Base-by-base conservation (phyloP, 345 rosid species). In the Zanthoxylum bungeanum region DNA sequence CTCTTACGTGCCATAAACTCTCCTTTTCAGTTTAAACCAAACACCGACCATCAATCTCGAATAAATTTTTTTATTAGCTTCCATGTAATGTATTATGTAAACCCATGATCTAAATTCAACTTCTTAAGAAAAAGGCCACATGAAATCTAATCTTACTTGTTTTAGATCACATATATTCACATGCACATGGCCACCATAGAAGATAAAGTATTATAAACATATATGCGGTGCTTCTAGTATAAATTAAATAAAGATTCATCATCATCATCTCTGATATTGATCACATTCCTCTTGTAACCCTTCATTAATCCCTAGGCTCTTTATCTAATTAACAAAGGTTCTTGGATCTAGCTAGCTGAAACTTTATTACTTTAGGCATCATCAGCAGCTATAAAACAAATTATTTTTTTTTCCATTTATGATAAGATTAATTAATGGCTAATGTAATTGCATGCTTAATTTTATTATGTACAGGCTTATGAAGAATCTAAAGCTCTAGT, bases 401-500 rank as follows among this genome's bases (percentile, higher is more conserved):
- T n/a, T n/a, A n/a, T n/a, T n/a, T n/a, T n/a, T n/a, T n/a, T n/a
- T n/a, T n/a, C n/a, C n/a, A n/a, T n/a, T n/a, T n/a, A n/a, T n/a
- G n/a, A n/a, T 31, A 17, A 30, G 2, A 58, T 7, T 30, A 9
- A 30, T 0, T 14, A 56, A 28, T 56, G 36, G 31, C 21, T 58
- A 19, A 5, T 56, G 21, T n/a, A n/a, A n/a, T 7, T 12, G 28
- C 16, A 14, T 5, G 28, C 21, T 75, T 17, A n/a, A n/a, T n/a
- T n/a, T n/a, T n/a, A n/a, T 1, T 78, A 31, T 66, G 70, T 25
- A 8, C 82, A 92, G 93, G 89, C 59, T 83, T 27, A 62, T 85
- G 87, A 86, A 80, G 84, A 90, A 90, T 84, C 82, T 86, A 58
- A 83, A 74, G 83, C 83, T 83, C 81, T 77, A 82, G 66, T 75